Evolutionary conservation across 495 filamentous ascomycete genomes (phyloP), one percentile per base, ranked within the genome.

Genomic region (Penicillium macrosclerotiorum): DNA sequence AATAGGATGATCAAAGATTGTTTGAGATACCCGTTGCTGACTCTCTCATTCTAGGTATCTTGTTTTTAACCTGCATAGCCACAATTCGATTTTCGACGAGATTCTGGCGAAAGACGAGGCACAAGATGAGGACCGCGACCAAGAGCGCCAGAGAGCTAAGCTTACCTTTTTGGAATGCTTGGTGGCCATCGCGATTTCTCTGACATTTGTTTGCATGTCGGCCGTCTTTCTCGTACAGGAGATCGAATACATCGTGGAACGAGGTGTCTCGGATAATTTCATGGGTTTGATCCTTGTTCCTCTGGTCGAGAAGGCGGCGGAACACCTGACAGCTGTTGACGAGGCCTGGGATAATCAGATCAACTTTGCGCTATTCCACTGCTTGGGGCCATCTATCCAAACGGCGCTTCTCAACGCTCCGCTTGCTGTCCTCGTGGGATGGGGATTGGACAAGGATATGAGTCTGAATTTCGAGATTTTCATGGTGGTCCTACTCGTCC

Each of bases 311-410:
- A 96, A 96, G 60, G 85, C 83, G 0, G 89, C 89, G 8, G 91
- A 96, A 71, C 91, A 96, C 62, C 66, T 95, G 27, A 95, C 86
- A 0, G 88, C 90, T 9, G 68, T 96, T 33, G 91, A 96, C 63
- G 91, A 96, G 72, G 92, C 91, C 8, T 95, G 83, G 69, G 69
- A 75, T 22, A 75, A 75, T 32, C 71, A 75, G 51, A 75, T 73
- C 47, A 95, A 96, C 71, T 93, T 94, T 63, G 91, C 92, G 0
- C 79, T 97, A 6, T 84, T 88, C 34, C 89, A 96, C 67, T 86
- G 93, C 41, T 81, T 97, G 30, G 90, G 88, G 13, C 82, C 89
- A 9, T 89, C 86, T 4, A 85, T 96, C 36, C 92, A 96, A 60
- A 97, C 92, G 0, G 89, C 90, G 8, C 76, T 96, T 27, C 76